These are phyloP conservation scores for Monoraphidium neglectum DNA, from an alignment of 139 green algal genomes.

Conservation along the genomic window DNA sequence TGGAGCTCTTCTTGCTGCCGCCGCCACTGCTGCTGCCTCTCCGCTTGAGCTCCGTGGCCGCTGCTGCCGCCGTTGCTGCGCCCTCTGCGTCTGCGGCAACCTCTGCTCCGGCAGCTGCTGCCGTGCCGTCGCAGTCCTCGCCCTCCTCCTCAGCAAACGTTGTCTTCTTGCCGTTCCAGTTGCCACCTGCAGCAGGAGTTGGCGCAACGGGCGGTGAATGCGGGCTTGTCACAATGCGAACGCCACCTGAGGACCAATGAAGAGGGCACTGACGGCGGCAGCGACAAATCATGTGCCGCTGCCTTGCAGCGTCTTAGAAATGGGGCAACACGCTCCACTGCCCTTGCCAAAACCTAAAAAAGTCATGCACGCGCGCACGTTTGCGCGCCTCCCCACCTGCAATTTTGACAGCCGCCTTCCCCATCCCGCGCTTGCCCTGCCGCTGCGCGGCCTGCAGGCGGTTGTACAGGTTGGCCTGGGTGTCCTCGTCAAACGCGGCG, in stretches of 20 bases:
- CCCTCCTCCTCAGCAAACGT: constrained; percentile 65
- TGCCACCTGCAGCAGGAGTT: constrained; percentile 37
- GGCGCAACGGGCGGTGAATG: neutral
- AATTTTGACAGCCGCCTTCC: constrained; percentile 48
- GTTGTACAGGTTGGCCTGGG: constrained; percentile 63
- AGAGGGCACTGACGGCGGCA: no score
- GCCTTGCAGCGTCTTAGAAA: no score
- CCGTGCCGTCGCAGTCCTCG: constrained; percentile 7
- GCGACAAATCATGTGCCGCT: no score
- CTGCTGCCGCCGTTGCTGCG: neutral
- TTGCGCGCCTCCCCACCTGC: constrained; percentile 20
- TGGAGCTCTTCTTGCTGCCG: neutral
- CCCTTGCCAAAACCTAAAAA: no score
- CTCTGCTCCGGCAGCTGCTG: neutral
- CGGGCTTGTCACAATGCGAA: no score
- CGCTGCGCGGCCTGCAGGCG: constrained; percentile 40
- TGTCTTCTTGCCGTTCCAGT: constrained; percentile 74
- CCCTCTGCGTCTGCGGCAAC: neutral
- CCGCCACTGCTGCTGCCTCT: constrained; percentile 8
- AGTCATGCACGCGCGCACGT: no score
- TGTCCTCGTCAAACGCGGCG: constrained; percentile 69
- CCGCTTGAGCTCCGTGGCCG: neutral
- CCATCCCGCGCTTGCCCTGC: constrained; percentile 44
- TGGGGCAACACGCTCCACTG: no score
- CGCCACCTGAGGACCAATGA: no score